Evolutionary conservation across 2,329 filamentous ascomycete species (phyloP).

Genomic region (Aureobasidium musti): DNA sequence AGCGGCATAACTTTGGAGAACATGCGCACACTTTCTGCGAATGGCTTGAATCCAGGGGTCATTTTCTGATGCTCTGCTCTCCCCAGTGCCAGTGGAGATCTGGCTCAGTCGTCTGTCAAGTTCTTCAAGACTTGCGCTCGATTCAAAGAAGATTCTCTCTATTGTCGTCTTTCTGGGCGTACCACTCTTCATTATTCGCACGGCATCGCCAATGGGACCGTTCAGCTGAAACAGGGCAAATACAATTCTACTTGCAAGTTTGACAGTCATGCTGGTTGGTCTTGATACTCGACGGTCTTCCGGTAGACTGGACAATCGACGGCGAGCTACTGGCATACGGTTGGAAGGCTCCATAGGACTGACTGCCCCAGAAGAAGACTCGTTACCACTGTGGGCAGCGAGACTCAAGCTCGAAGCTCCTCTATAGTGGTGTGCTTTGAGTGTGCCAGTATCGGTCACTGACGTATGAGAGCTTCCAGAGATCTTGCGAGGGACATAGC

Average conservation of each 20-base stretch:
- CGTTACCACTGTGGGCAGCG: constrained; percentile 36
- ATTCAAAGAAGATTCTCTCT: constrained; percentile 46
- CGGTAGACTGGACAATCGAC: constrained; percentile 31
- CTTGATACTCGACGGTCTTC: constrained; percentile 33
- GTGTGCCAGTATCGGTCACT: constrained; percentile 36
- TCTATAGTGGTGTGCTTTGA: constrained; percentile 40
- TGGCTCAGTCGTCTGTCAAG: constrained; percentile 57
- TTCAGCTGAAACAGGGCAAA: constrained; percentile 32
- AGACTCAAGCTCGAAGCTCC: constrained; percentile 38
- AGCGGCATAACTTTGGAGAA: constrained; percentile 55
- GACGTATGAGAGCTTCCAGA: constrained; percentile 44
- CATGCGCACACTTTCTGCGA: constrained; percentile 48
- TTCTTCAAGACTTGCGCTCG: constrained; percentile 58
- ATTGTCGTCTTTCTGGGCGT: constrained; percentile 28
- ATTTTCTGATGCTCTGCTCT: constrained; percentile 44
- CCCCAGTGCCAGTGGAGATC: constrained; percentile 52
- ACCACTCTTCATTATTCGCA: constrained; percentile 31
- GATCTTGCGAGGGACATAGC: constrained; percentile 59
- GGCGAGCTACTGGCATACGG: constrained; percentile 24
- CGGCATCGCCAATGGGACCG: constrained; percentile 31
- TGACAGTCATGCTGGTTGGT: constrained; percentile 30
- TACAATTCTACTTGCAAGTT: constrained; percentile 29
- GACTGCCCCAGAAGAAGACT: constrained; percentile 39
- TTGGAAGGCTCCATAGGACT: constrained; percentile 38
- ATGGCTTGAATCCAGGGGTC: constrained; percentile 34